phyloP scores from a whole-genome alignment of 176 grass and related monocot species.

The Panicum miliaceum region DNA sequence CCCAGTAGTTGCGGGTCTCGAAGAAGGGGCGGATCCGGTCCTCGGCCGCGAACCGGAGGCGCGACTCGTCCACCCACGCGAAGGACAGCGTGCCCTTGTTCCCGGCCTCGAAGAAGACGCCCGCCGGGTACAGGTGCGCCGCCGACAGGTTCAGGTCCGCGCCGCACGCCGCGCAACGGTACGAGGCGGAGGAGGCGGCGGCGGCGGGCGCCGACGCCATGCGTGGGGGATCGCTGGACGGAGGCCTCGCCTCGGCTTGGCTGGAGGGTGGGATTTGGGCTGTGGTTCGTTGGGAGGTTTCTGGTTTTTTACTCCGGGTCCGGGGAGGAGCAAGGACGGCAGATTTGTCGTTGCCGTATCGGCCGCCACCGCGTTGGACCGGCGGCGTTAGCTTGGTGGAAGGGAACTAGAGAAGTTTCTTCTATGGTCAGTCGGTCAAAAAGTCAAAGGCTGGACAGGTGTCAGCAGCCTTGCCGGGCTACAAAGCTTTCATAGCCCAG shows the following conservation, averaged over 20 bases:
- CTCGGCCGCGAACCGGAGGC: conserved; percentile 69
- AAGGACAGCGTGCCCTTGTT: conserved; percentile 97
- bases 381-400: neutral
- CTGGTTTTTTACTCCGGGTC: neutral
- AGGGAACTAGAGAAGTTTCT: neutral
- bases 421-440: neutral
- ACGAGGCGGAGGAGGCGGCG: neutral
- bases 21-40: conserved; percentile 77
- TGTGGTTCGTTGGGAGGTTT: neutral
- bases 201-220: conserved; percentile 23
- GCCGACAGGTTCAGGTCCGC: conserved; percentile 77
- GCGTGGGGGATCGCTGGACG: too few species aligned
- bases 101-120: conserved; percentile 77
- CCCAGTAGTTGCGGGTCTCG: conserved; percentile 89
- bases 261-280: neutral
- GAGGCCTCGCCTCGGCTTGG: neutral
- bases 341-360: neutral
- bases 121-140: conserved; percentile 68
- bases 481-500: too few species aligned
- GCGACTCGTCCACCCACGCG: conserved; percentile 81
- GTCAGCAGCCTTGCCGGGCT: neutral
- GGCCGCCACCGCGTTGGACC: conserved; percentile 11
- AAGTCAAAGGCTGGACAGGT: neutral
- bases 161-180: conserved; percentile 68
- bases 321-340: neutral